phyloP scores from a whole-genome alignment of 2,329 filamentous ascomycete genomes.

The Tolypocladium ovalisporum region DNA sequence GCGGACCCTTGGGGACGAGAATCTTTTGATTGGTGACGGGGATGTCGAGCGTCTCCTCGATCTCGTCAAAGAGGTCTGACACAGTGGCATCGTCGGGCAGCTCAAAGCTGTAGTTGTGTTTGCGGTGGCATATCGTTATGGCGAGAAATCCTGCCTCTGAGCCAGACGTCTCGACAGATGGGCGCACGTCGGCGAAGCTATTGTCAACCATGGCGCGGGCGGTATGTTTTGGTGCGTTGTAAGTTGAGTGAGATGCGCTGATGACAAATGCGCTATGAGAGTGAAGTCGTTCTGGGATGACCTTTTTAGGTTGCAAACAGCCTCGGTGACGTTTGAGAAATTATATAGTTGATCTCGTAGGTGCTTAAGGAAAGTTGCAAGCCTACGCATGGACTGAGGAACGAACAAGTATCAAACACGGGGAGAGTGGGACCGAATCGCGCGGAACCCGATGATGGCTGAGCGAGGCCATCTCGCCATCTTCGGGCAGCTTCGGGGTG shows the following conservation, averaged over 20 bases:
- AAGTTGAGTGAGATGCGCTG: not conserved
- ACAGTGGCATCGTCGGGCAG: conserved; percentile 36
- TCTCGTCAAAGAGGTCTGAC: conserved; percentile 47
- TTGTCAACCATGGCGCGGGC: not conserved
- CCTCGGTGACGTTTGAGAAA: not conserved
- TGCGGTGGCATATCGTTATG: conserved; percentile 36
- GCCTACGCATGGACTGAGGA: not conserved
- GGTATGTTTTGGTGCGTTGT: not conserved
- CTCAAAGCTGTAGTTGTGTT: conserved; percentile 30
- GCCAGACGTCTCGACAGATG: not conserved
- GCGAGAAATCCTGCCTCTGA: conserved; percentile 20
- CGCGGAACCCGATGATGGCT: not conserved
- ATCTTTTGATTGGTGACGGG: conserved; percentile 57
- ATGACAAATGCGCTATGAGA: not conserved
- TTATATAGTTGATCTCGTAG: not conserved
- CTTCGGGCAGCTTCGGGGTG: conserved; percentile 19
- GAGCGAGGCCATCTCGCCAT: conserved; percentile 4
- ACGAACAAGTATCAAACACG: not conserved
- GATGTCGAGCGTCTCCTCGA: conserved; percentile 46
- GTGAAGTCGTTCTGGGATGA: not conserved
- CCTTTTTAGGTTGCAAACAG: not conserved
- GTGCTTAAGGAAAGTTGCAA: not conserved
- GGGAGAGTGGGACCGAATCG: not conserved
- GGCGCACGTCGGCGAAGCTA: not conserved
- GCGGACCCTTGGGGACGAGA: conserved; percentile 52